Percentiles rank a stretch among this genome's conserved stretches.
Evolutionary conservation across 140 eudicot species (phyloP).

Genomic region (Bidens hawaiensis): DNA sequence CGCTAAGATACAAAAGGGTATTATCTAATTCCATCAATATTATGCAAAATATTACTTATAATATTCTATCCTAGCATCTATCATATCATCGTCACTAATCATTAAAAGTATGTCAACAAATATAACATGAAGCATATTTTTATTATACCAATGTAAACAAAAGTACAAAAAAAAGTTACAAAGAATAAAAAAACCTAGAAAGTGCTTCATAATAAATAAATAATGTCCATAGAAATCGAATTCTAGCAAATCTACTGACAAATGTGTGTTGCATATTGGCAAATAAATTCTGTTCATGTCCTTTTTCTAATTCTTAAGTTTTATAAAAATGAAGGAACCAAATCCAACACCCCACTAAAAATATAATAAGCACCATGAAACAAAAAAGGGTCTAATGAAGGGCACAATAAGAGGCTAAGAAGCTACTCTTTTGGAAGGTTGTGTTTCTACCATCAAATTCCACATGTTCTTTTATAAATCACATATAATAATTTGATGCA

Average conservation of each 20-base stretch:
- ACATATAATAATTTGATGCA: conserved; percentile 5
- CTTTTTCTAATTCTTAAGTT: neutral
- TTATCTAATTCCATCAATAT: neutral
- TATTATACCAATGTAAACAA: neutral
- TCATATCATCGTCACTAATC: neutral
- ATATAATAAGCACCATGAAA: neutral
- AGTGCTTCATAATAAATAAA: neutral
- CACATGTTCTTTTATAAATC: conserved; percentile 13
- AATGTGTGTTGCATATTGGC: neutral
- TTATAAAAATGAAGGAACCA: neutral
- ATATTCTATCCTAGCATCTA: neutral
- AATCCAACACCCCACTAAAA: conserved; percentile 5
- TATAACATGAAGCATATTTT: neutral
- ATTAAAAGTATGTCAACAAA: neutral
- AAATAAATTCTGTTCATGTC: conserved; percentile 11
- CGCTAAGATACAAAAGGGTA: neutral
- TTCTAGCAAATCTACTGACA: conserved; percentile 17
- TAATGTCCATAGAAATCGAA: conserved; percentile 3
- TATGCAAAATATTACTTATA: neutral
- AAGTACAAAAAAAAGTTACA: neutral
- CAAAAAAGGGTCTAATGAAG: conserved; percentile 3
- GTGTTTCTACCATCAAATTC: conserved; percentile 25
- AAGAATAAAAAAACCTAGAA: neutral
- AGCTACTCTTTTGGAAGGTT: conserved; percentile 18
- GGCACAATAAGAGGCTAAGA: conserved; percentile 31